phyloP scores from a whole-genome alignment of 208 protist species.

The Wallacemonas sp. region DNA sequence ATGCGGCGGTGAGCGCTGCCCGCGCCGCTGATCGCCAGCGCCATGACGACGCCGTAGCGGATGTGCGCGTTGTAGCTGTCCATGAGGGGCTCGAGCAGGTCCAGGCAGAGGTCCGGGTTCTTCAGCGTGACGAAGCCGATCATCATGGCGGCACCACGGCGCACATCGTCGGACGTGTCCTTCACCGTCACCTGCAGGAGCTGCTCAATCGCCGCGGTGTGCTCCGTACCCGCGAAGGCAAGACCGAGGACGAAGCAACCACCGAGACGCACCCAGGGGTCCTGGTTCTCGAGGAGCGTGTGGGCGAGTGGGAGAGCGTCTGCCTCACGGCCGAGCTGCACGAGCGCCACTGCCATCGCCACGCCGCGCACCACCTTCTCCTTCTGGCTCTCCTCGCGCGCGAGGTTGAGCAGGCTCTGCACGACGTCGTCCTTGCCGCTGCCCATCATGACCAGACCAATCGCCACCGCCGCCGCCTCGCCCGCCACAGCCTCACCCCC shows the following conservation, averaged over 20 bases:
- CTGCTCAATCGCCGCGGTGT: conserved; percentile 92
- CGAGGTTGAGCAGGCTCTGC: conserved; percentile 93
- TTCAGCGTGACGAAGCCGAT: conserved; percentile 98
- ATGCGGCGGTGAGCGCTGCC: conserved; percentile 94
- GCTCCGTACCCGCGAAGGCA: conserved; percentile 97
- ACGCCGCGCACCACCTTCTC: conserved; percentile 99
- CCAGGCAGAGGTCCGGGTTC: conserved; percentile 92
- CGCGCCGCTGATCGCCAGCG: conserved; percentile 97
- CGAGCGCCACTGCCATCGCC: conserved; percentile 96
- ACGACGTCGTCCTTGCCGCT: conserved; percentile 86
- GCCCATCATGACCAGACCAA: conserved; percentile 98
- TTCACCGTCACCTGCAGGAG: conserved; percentile 97
- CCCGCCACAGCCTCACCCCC: conserved; percentile 96
- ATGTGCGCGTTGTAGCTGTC: conserved; percentile 99
- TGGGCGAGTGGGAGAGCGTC: conserved; percentile 94
- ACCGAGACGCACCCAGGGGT: conserved; percentile 97
- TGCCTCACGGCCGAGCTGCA: conserved; percentile 97
- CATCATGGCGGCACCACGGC: conserved; percentile 97
- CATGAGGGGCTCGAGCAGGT: conserved; percentile 76
- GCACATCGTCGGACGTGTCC: conserved; percentile 98
- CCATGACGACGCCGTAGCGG: conserved; percentile 97
- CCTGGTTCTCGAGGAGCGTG: conserved; percentile 91
- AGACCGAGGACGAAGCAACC: conserved; percentile 97
- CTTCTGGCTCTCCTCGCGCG: conserved; percentile 97
- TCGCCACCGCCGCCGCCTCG: conserved; percentile 97